Evolutionary conservation across 2,329 filamentous ascomycete species (phyloP).

Genomic region (Talaromyces sp.): DNA sequence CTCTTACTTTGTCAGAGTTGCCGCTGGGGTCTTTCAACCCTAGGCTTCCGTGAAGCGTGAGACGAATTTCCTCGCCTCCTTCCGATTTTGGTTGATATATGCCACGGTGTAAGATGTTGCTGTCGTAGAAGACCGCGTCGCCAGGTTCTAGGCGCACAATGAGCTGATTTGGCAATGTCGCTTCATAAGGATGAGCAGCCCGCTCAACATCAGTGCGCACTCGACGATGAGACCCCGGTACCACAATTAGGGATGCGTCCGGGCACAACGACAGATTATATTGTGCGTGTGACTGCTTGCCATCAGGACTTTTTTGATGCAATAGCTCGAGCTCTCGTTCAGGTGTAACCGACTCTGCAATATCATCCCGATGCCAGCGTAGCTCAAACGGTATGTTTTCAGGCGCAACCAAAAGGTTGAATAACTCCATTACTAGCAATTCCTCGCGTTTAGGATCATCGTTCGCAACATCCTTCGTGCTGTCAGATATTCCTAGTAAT

Average conservation of each 20-base stretch:
- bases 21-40: conserved; percentile 31
- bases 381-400: conserved; percentile 63
- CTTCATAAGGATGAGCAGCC: conserved; percentile 59
- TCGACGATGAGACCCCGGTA: conserved; percentile 70
- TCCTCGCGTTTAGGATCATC: conserved; percentile 45
- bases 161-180: conserved; percentile 57
- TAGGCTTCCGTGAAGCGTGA: conserved; percentile 42
- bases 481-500: conserved; percentile 50
- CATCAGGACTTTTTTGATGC: conserved; percentile 39
- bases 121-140: conserved; percentile 83
- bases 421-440: conserved; percentile 76
- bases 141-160: conserved; percentile 64
- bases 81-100: conserved; percentile 38
- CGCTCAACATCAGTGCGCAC: conserved; percentile 67
- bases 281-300: conserved; percentile 67
- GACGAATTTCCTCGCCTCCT: conserved; percentile 32
- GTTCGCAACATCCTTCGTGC: not conserved
- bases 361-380: conserved; percentile 81
- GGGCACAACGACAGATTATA: conserved; percentile 80
- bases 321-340: conserved; percentile 64
- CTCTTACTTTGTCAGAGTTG: conserved; percentile 31
- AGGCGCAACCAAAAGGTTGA: conserved; percentile 77
- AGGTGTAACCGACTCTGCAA: conserved; percentile 57
- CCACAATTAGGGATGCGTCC: conserved; percentile 67
- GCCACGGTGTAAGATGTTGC: conserved; percentile 65